Conservation (phyloP, 2,329 filamentous ascomycete genomes). For the Pseudodiploospora longispora region DNA sequence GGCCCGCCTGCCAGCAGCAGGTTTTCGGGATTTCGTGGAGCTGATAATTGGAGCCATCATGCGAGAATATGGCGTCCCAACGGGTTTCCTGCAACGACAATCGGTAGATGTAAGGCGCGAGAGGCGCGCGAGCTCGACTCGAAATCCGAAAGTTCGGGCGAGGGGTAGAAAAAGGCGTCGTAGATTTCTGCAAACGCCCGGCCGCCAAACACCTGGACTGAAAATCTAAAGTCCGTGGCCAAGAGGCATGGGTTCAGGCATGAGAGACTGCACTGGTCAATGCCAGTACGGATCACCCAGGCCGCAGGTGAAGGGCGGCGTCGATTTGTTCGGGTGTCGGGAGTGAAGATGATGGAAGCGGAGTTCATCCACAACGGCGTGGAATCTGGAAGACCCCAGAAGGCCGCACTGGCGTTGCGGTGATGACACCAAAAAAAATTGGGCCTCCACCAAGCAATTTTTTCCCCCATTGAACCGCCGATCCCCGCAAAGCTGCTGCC, state of each 20-base stretch:
- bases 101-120: background rate
- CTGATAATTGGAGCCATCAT: constrained; percentile 27
- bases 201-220: constrained; percentile 17
- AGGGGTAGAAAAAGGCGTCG: constrained; percentile 13
- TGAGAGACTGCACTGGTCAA: constrained; percentile 15
- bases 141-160: constrained; percentile 13
- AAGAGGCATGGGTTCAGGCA: constrained; percentile 24
- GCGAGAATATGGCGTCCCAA: background rate
- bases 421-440: constrained; percentile 7
- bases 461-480: constrained; percentile 2
- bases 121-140: constrained; percentile 6
- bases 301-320: background rate
- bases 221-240: constrained; percentile 23
- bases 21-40: constrained; percentile 24
- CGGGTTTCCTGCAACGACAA: too few relatives aligned
- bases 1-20: constrained; percentile 18
- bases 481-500: constrained; percentile 4
- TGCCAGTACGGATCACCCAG: constrained; percentile 14
- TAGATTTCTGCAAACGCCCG: constrained; percentile 13
- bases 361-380: constrained; percentile 3
- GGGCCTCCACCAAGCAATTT: constrained; percentile 7
- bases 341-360: constrained; percentile 1
- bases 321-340: too few relatives aligned
- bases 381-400: background rate
- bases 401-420: constrained; percentile 1